Evolutionary conservation across 768 basidiomycete species (phyloP), one percentile per base, ranked within the genome.

Genomic region (Amanita exitialis): DNA sequence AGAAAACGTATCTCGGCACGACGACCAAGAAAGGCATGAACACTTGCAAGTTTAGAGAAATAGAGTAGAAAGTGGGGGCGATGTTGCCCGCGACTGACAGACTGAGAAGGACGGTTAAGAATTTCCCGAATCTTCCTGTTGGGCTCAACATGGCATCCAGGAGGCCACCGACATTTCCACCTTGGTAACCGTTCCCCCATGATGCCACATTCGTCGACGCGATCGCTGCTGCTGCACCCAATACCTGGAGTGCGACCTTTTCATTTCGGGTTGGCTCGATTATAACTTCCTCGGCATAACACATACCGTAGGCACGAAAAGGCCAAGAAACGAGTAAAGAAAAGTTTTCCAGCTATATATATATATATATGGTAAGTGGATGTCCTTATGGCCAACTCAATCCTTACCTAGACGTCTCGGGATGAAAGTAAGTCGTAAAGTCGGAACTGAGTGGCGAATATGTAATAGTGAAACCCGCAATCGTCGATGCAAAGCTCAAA

Each of bases 21-120:
- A 62, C 57, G 13, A 75, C 66, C 23, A 83, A 64, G 16, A 67
- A 70, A 0, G 87, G 86, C 4, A 85, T 62, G 57, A 83, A 72
- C 1, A 84, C 72, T 60, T 91, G 89, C 56, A 88, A 69, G 60
- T 79, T 83, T 52, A 91, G 73, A 1, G 81, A 78, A 52, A 85
- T 77, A 39, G 84, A 88, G 64, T 96, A 96, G 54, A 91, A 81
- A 5, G 87, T 85, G 2, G 83, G 79, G 1, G 88, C 86, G 41
- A 89, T 83, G 66, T 92, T 93, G 2, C 79, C 86, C 1, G 82
- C 80, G 37, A 91, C 86, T 44, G 84, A 87, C 18, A 96, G 69
- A 51, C 86, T 86, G 54, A 94, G 73, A 41, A 95, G 66, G 32
- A 92, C 84, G 0, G 82, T 84, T 38, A 91, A 69, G 69, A 90